Evolutionary conservation across 352 stramenopile species (phyloP).

Genomic region (Phytophthora kernoviae): DNA sequence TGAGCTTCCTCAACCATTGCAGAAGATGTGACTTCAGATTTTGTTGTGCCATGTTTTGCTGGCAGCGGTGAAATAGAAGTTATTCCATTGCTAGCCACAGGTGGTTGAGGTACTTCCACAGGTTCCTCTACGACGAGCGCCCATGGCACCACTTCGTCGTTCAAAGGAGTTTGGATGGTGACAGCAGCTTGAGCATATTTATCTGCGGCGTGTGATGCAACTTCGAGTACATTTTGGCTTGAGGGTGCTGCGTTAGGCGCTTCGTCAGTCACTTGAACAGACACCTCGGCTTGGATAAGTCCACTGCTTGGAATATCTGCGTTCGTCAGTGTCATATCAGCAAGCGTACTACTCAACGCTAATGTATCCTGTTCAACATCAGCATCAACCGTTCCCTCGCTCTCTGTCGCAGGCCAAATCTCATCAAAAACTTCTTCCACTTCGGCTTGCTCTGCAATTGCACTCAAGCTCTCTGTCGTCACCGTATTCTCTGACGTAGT

Average conservation of each 20-base stretch:
- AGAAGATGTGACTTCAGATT: neutral
- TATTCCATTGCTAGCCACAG: neutral
- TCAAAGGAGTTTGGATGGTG: neutral
- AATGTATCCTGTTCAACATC: constrained; percentile 13
- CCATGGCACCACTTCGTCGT: neutral
- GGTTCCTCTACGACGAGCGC: constrained; percentile 19
- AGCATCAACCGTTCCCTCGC: neutral
- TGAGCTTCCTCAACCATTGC: neutral
- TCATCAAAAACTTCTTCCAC: neutral
- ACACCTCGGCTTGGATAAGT: neutral
- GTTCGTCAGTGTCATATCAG: constrained; percentile 29
- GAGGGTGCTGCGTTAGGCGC: neutral
- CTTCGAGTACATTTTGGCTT: neutral
- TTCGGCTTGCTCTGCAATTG: neutral
- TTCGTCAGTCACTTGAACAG: neutral
- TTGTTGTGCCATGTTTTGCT: neutral
- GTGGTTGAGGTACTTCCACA: neutral
- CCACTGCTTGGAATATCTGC: neutral
- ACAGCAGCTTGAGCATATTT: neutral
- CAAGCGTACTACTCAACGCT: constrained; percentile 13
- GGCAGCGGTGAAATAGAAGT: constrained; percentile 12
- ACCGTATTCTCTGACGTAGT: neutral
- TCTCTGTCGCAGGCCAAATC: no score
- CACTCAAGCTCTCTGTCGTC: neutral
- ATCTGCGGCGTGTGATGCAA: neutral